Base-by-base conservation (phyloP, 495 filamentous ascomycete genomes). In the Talaromyces borbonicus region DNA sequence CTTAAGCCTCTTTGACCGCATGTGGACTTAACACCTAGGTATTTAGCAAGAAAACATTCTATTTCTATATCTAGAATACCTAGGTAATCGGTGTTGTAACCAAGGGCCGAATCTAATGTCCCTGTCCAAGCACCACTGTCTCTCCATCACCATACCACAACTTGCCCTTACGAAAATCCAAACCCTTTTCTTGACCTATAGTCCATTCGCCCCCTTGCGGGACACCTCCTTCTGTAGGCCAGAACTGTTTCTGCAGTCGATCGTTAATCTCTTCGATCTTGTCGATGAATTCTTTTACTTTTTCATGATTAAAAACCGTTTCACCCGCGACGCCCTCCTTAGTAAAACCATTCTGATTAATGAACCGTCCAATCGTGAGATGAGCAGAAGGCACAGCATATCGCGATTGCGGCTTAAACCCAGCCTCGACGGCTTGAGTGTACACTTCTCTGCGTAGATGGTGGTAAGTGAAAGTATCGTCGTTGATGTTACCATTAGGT, bases 331-430 rank as follows among this genome's bases (percentile, higher is more conserved):
- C 18, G 15, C n/a, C n/a, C n/a, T 59, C 52, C 42, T 51, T 48
- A 22, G 67, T 67, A 39, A 67, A 65, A 33, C 71, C 76, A 24
- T 58, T 54, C 25, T 79, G 71, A 6, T 69, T 72, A 29, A 93
- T 71, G 56, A 89, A 95, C 3, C 90, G 74, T 2, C 74, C 89
- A 49, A 96, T 73, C 0, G 90, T 95, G 50, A 96, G 71, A 67
- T 98, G 90, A 5, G 86, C 84, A 31, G 83, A 87, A 3, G 87
- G 89, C 7, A 93, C 85, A 1, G 84, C 77, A 62, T 96, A 98
- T 46, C 90, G 73, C 24, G 81, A 83, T 12, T 61, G 75, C 11
- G 94, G 69, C 8, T 62, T 59, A 6, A 87, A 70, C 0, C 83
- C 83, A 2, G 74, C 69, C 2, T 61, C 62, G 35, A 67, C 60